A percentile compares a stretch with the other conserved stretches of the same genome.
Evolutionary conservation across 2,329 filamentous ascomycete genomes (phyloP).

Genomic region (Amylocarpus encephaloides): DNA sequence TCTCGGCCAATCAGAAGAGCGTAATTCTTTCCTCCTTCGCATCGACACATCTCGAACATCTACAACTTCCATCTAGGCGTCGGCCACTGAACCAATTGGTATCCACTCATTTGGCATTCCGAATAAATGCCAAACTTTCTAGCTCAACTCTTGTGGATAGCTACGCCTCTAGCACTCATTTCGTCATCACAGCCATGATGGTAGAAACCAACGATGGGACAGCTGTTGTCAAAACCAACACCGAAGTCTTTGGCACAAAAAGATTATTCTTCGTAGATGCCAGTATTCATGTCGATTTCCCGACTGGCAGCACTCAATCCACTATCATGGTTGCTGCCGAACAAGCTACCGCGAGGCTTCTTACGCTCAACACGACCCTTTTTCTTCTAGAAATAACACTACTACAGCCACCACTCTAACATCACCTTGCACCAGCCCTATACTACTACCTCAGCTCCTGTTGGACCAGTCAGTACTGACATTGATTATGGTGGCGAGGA

Average conservation of each 20-base stretch:
- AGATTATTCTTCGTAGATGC: conserved; percentile 64
- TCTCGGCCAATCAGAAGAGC: too few relatives aligned
- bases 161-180: conserved; percentile 35
- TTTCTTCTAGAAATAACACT: too few relatives aligned
- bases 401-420: too few relatives aligned
- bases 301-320: conserved; percentile 61
- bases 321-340: conserved; percentile 62
- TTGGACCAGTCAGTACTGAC: too few relatives aligned
- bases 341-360: conserved; percentile 47
- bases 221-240: conserved; percentile 55
- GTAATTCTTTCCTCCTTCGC: too few relatives aligned
- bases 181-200: conserved; percentile 53
- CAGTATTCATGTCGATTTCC: conserved; percentile 60
- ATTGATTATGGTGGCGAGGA: too few relatives aligned
- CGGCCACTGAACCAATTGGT: too few relatives aligned
- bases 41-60: too few relatives aligned
- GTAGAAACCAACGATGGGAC: conserved; percentile 50
- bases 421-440: too few relatives aligned
- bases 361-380: conserved; percentile 34
- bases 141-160: conserved; percentile 4
- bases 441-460: too few relatives aligned
- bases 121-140: background rate
- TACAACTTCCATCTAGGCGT: too few relatives aligned
- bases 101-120: too few relatives aligned
- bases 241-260: conserved; percentile 59